Conservation (phyloP, 495 filamentous ascomycete genomes). For the Aspergillus avenaceus region DNA sequence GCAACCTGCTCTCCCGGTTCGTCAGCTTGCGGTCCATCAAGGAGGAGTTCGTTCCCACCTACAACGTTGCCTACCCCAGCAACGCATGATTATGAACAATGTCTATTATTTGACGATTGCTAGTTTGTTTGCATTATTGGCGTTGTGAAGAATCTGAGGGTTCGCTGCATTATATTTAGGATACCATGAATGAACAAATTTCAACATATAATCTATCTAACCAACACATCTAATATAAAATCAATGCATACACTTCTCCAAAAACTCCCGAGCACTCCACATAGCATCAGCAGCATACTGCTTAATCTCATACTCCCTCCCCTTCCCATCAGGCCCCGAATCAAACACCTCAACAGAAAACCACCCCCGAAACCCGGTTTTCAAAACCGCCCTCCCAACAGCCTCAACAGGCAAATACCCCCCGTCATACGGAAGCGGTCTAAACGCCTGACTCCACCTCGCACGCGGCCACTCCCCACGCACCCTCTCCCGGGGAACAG, state of each 20-base stretch:
- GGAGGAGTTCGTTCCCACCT: constrained; percentile 76
- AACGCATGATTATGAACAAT: constrained; percentile 45
- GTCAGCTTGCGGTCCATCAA: constrained; percentile 83
- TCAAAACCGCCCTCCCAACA: constrained; percentile 61
- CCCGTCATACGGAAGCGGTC: constrained; percentile 67
- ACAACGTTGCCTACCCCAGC: constrained; percentile 74
- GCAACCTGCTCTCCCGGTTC: constrained; percentile 70
- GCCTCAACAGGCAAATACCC: constrained; percentile 69
- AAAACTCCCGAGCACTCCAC: constrained; percentile 49
- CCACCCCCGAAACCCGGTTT: constrained; percentile 69
- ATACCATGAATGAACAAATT: neutral
- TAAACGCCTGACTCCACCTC: constrained; percentile 67
- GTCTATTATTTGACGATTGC: neutral
- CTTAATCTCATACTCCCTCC: constrained; percentile 55
- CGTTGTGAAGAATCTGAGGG: neutral
- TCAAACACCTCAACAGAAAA: constrained; percentile 79
- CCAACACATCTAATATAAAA: neutral
- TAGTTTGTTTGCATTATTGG: constrained; percentile 2
- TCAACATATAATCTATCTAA: no score
- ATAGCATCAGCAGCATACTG: constrained; percentile 58
- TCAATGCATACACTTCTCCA: constrained; percentile 40
- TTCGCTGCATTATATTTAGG: constrained; percentile 3
- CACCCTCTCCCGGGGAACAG: constrained; percentile 43
- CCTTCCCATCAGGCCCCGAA: constrained; percentile 53
- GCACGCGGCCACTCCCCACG: constrained; percentile 53